phyloP scores from a whole-genome alignment of 441 rosid genomes.

The Adansonia gregorii region DNA sequence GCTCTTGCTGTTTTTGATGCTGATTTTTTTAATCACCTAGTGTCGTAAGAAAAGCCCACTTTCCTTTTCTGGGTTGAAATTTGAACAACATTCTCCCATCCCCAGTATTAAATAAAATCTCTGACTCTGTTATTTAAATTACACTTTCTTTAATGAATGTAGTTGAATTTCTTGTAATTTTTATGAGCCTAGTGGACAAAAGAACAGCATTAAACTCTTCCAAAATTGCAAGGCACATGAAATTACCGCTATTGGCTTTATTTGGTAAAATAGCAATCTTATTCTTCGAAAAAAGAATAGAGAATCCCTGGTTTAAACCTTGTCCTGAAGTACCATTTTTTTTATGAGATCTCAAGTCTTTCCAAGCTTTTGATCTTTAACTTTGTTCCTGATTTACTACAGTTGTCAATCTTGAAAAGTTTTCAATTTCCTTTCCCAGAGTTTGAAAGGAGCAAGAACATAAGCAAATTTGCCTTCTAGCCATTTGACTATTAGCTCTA shows the following conservation, averaged over 20 bases:
- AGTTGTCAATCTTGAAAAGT: too few species aligned
- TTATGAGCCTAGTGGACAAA: not conserved
- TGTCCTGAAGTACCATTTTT: not conserved
- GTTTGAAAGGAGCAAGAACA: not conserved
- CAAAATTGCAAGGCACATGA: not conserved
- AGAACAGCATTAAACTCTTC: not conserved
- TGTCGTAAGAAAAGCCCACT: not conserved
- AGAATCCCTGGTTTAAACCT: not conserved
- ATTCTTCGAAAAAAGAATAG: too few species aligned
- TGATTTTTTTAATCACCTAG: not conserved
- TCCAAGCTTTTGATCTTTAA: too few species aligned
- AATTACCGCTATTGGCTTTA: not conserved
- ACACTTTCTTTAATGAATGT: not conserved
- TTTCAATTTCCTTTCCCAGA: not conserved
- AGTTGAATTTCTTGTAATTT: not conserved
- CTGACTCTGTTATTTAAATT: not conserved
- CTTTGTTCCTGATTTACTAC: too few species aligned
- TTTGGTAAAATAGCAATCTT: not conserved
- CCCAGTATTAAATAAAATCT: not conserved
- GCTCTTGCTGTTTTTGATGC: not conserved
- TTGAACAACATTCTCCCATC: not conserved
- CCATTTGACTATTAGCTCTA: not conserved
- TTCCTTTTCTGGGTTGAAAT: not conserved
- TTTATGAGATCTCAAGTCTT: not conserved
- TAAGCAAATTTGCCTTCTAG: not conserved